phyloP scores from a whole-genome alignment of 768 basidiomycete genomes.

The Lactarius trivialis region DNA sequence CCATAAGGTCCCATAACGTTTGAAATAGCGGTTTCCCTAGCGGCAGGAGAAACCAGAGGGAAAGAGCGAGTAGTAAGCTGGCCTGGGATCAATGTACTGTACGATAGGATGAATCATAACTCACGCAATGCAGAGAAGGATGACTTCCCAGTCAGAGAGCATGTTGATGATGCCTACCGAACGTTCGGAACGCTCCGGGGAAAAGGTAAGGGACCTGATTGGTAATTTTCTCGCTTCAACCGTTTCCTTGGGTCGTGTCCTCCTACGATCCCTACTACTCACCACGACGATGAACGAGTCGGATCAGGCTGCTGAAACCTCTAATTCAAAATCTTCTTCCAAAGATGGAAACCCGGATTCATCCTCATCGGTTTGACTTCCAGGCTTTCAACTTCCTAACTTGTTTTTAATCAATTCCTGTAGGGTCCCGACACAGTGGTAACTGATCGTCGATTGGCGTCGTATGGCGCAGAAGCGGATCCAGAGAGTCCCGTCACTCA shows the following conservation, averaged over 20 bases:
- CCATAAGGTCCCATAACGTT: constrained; percentile 37
- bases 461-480: constrained; percentile 27
- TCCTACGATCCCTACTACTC: too few relatives aligned
- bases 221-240: constrained; percentile 1
- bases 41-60: constrained; percentile 62
- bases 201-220: constrained; percentile 4
- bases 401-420: background rate
- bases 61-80: constrained; percentile 41
- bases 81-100: background rate
- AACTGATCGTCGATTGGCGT: constrained; percentile 18
- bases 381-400: background rate
- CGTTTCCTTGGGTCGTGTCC: constrained; percentile 3
- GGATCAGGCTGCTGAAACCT: background rate
- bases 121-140: background rate
- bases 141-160: background rate
- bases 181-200: background rate
- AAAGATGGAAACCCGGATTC: background rate
- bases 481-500: constrained; percentile 37
- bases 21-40: constrained; percentile 49
- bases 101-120: background rate
- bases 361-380: background rate
- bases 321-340: background rate
- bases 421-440: constrained; percentile 20
- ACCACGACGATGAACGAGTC: background rate
- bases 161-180: constrained; percentile 6